phyloP scores from a whole-genome alignment of 768 basidiomycete genomes.

The Macrolepiota dolichaula region DNA sequence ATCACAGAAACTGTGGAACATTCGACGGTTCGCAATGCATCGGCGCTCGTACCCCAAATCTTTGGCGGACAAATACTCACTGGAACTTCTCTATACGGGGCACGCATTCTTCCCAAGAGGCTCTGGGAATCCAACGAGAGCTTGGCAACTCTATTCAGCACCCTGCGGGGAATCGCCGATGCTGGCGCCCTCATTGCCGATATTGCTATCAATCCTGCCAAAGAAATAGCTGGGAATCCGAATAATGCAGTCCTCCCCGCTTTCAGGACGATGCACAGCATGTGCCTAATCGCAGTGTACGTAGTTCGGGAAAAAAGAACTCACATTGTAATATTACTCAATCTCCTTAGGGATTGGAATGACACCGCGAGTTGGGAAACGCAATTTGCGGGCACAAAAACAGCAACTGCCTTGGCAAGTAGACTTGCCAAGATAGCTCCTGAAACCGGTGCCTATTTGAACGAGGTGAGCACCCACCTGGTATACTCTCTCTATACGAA shows the following conservation, averaged over 20 bases:
- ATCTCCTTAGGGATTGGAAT: constrained; percentile 12
- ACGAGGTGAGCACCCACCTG: constrained; percentile 11
- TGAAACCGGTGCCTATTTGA: constrained; percentile 16
- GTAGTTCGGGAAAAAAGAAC: neutral
- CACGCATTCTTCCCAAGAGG: constrained; percentile 12
- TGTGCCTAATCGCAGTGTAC: constrained; percentile 11
- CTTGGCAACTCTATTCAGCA: constrained; percentile 2
- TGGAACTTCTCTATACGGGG: constrained; percentile 12
- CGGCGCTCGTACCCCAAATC: constrained; percentile 6
- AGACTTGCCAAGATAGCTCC: constrained; percentile 14
- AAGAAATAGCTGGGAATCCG: constrained; percentile 9
- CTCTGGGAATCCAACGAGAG: constrained; percentile 10
- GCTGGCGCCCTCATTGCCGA: constrained; percentile 12
- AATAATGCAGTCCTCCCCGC: constrained; percentile 17
- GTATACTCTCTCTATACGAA: neutral
- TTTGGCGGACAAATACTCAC: constrained; percentile 16
- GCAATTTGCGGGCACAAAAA: constrained; percentile 7
- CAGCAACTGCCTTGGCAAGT: constrained; percentile 8
- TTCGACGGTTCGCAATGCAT: constrained; percentile 12
- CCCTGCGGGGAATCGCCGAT: constrained; percentile 10
- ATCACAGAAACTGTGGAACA: constrained; percentile 10
- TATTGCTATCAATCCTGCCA: constrained; percentile 16
- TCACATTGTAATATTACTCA: neutral
- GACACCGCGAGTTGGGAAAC: constrained; percentile 14
- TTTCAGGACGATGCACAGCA: constrained; percentile 14